Evolutionary conservation across 441 rosid genomes (phyloP).

Genomic region (Pelargonium fulgidum): DNA sequence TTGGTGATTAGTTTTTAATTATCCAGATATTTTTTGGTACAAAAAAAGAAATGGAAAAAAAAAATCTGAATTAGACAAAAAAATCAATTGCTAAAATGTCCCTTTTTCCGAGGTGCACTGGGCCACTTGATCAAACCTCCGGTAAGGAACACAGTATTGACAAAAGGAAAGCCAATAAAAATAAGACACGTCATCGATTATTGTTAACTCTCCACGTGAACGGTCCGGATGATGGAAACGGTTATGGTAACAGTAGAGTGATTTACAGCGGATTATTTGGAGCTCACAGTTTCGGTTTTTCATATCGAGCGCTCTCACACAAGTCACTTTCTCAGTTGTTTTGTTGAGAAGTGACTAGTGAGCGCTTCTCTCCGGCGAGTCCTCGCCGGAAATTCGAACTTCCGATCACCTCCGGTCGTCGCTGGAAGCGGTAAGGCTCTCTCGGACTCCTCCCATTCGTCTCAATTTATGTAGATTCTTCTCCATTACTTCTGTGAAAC

Average conservation of each 20-base stretch:
- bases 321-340: neutral
- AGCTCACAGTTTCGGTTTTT: conserved; percentile 5
- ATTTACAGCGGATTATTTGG: neutral
- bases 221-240: neutral
- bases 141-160: too few relatives aligned
- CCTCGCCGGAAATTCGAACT: neutral
- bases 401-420: neutral
- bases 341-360: neutral
- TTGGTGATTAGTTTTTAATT: too few relatives aligned
- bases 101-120: too few relatives aligned
- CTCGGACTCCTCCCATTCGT: neutral
- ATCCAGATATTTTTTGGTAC: too few relatives aligned
- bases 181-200: too few relatives aligned
- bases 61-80: too few relatives aligned
- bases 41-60: too few relatives aligned
- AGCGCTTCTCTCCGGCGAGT: conserved; percentile 7
- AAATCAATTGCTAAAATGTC: too few relatives aligned
- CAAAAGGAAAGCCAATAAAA: too few relatives aligned
- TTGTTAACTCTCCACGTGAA: neutral
- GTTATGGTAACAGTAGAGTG: neutral
- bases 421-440: neutral
- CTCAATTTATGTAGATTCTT: neutral
- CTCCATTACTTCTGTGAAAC: too few relatives aligned
- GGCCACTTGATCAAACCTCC: too few relatives aligned
- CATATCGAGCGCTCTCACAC: neutral